Base-by-base conservation (phyloP, 495 filamentous ascomycete species). In the Daldinia grandis region DNA sequence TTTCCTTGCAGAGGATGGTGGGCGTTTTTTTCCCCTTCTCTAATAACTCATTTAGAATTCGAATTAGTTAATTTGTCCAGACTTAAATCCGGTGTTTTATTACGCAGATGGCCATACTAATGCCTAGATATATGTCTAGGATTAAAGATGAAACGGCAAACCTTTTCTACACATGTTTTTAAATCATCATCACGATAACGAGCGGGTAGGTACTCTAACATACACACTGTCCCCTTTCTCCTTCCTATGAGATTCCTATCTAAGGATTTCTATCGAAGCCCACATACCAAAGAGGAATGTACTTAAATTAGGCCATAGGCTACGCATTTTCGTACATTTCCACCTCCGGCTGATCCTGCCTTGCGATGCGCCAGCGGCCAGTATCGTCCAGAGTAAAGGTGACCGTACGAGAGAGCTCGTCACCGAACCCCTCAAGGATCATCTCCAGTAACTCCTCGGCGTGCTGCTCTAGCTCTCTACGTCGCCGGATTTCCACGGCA, bases 291-390 rank as follows among this genome's bases (percentile, higher is more conserved):
- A 53, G n/a, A 37, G 17, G 42, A 21, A 42, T 42, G 35, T 27
- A 30, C 19, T 12, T 3, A 14, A 53, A 53, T 30, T n/a, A 28
- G 15, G 24, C 15, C 49, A 30, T 24, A 24, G 30, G 14, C 27
- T 62, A 62, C 37, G 35, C 25, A 15, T 60, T 53, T n/a, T 73
- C 68, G 8, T 68, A 68, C 15, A 50, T 15, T 37, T 78, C 76
- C 27, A 77, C 75, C 59, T 69, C 73, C 31, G 58, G 66, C 15
- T 67, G 62, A 5, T 69, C 71, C 62, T 14, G 51, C 63, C 75
- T 74, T 60, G 65, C 69, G 69, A 76, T 69, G n/a, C 75, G 72
- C 78, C 75, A 81, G 53, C 68, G 72, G 40, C 74, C 76, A 19
- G 42, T 62, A 31, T 73, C 71, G 49, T 77, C 64, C 61, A 75